A percentile compares a stretch with the other conserved stretches of the same genome.
Conservation (phyloP, 257 asterid species). For the Anisodus tanguticus region DNA sequence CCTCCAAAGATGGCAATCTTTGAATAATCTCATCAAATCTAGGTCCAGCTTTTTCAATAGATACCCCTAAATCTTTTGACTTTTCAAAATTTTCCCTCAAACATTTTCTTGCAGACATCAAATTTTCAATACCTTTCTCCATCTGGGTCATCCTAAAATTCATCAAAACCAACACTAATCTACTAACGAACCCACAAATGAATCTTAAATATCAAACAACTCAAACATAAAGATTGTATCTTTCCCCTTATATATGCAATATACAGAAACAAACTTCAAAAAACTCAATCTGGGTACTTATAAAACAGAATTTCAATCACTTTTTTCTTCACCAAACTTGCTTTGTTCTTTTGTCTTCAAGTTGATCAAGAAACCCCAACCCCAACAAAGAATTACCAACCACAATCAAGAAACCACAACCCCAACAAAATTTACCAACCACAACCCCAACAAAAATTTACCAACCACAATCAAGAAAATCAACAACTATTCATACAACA, state of each 20-base stretch:
- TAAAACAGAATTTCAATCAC: neutral
- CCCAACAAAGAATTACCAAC: neutral
- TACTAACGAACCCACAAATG: neutral
- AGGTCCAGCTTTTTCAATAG: constrained; percentile 69
- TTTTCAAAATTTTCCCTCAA: constrained; percentile 71
- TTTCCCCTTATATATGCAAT: constrained; percentile 13
- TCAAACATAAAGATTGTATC: neutral
- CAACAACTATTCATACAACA: neutral
- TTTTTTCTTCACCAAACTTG: neutral
- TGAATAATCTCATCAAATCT: constrained; percentile 74
- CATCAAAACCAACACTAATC: neutral
- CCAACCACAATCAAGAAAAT: neutral
- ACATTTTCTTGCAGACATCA: constrained; percentile 69
- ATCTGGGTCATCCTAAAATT: constrained; percentile 31
- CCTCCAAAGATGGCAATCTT: constrained; percentile 71
- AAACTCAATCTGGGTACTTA: neutral
- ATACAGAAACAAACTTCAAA: neutral
- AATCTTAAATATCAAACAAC: neutral
- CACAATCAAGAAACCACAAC: neutral
- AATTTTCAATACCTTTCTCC: constrained; percentile 63
- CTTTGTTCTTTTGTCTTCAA: neutral
- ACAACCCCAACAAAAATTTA: too few species aligned
- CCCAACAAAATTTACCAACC: neutral
- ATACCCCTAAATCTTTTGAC: constrained; percentile 58
- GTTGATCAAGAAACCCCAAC: too few species aligned